These are phyloP conservation scores for Setaria italica DNA, from an alignment of 202 grass and related monocot species.

Conservation along the genomic window DNA sequence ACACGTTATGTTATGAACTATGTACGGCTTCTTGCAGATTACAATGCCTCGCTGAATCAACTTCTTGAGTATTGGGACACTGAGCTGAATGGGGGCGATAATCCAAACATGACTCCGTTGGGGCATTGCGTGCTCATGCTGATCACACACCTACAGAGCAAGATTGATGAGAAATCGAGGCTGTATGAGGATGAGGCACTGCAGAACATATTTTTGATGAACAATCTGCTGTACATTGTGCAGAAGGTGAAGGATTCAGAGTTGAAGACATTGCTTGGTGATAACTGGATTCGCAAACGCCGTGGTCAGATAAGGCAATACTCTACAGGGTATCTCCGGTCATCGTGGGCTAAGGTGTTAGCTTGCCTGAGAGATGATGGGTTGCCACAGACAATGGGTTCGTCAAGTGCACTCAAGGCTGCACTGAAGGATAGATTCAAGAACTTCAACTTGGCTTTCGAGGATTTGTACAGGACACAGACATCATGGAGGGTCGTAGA, in stretches of 20 bases:
- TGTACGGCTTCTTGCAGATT: conserved; percentile 72
- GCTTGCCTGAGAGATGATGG: conserved; percentile 90
- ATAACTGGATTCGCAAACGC: conserved; percentile 82
- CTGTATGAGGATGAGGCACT: conserved; percentile 83
- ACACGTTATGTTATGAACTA: conserved; percentile 97
- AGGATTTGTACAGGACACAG: conserved; percentile 77
- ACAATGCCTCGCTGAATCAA: conserved; percentile 59
- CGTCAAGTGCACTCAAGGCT: conserved; percentile 65
- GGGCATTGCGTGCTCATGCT: conserved; percentile 69
- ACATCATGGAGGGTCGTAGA: conserved; percentile 85
- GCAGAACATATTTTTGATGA: conserved; percentile 95
- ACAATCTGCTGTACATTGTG: conserved; percentile 89
- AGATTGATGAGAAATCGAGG: conserved; percentile 79
- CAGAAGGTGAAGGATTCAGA: conserved; percentile 99
- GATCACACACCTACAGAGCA: conserved; percentile 70
- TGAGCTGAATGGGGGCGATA: conserved; percentile 46
- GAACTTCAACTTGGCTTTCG: conserved; percentile 84
- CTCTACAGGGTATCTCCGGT: conserved; percentile 81
- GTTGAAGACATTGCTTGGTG: conserved; percentile 79
- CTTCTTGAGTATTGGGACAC: conserved; percentile 58
- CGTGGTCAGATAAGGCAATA: conserved; percentile 85
- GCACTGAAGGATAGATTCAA: conserved; percentile 96
- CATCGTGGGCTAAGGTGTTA: conserved; percentile 81
- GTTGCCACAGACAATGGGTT: conserved; percentile 65
- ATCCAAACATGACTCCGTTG: conserved; percentile 64